Evolutionary conservation across 208 protist species (phyloP), one percentile per base, ranked within the genome.

Genomic region (Tritrichomonas foetus): DNA sequence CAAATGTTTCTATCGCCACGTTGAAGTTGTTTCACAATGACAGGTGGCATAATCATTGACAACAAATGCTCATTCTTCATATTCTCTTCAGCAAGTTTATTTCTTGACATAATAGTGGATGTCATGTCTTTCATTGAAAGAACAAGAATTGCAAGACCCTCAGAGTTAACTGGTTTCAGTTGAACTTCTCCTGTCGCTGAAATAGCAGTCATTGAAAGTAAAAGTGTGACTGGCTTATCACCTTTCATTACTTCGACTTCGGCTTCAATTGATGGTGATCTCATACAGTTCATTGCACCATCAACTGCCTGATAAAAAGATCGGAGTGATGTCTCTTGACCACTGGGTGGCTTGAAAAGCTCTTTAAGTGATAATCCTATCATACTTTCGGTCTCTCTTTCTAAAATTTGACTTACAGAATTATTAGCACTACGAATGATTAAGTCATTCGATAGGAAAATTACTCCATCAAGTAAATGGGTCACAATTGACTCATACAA

Each of bases 401-500:
- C 78, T 13, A 89, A 16, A 36, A 89, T 89, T 20, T 53, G 33
- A n/a, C 27, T 47, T 20, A 89, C 44, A 33, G 78, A 53, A n/a
- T 89, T 53, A 27, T 89, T 89, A 39, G 78, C 78, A 89, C 41
- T 53, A 20, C 44, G 27, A 39, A 89, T 89, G 1, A 53, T 57
- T 33, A 89, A 89, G 39, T 53, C 30, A 36, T 89, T 89, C 2
- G 14, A 27, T n/a, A 89, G 33, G 47, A 89, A 89, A 33, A 89
- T 27, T 20, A 49, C 47, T 9, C 78, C 78, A 39, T 89, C 78
- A 33, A 89, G n/a, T 33, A 89, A n/a, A 57, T 89, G 44, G 2
- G 78, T 57, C 5, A 89, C 78, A 39, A 89, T 3, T 20, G 27
- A 44, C 30, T 89, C 78, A 89, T 89, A 89, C 14, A 89, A 89